Evolutionary conservation across 495 filamentous ascomycete species (phyloP), one percentile per base, ranked within the genome.

Genomic region (Aspergillus sparsus): DNA sequence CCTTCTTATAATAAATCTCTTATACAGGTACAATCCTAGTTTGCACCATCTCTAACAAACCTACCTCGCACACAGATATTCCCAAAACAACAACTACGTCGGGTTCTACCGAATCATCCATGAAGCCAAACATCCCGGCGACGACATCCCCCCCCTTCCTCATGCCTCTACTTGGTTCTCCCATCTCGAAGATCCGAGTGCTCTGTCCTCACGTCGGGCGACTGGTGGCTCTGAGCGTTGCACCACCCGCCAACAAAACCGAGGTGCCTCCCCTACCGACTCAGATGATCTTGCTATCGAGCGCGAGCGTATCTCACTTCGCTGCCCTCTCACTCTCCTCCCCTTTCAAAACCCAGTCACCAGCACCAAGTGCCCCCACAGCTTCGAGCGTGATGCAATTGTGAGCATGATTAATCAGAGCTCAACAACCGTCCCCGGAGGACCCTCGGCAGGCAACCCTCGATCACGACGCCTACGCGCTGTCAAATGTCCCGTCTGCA

Each of bases 351-450:
- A 93, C 49, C 92, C 92, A 0, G 75, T 82, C 2, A 92, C 83
- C n/a, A 91, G 85, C 71, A 81, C 73, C 5, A 87, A 88, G 63
- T 97, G 92, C 76, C 86, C 82, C 8, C 92, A 97, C 69, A 89
- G 82, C 8, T 96, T 96, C 71, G 88, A 97, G 72, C 87, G 83
- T 63, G 64, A 73, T 3, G 89, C 90, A 6, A 90, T 96, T 57
- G 32, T 83, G 37, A 77, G 82, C 12, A 87, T 90, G 74, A 82
- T 95, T 37, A 49, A 64, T 5, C 57, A 62, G 18, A 82, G 75
- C 51, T 7, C 33, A 16, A 63, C 60, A 6, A 68, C 62, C 1
- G 52, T 73, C 6, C 67, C 72, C 62, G 77, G 45, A 45, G 66
- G 34, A 49, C 57, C 37, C 42, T 64, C 50, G 32, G 45, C 37